Conservation (phyloP, 164 flowering plant genomes). For the Aristolochia contorta region DNA sequence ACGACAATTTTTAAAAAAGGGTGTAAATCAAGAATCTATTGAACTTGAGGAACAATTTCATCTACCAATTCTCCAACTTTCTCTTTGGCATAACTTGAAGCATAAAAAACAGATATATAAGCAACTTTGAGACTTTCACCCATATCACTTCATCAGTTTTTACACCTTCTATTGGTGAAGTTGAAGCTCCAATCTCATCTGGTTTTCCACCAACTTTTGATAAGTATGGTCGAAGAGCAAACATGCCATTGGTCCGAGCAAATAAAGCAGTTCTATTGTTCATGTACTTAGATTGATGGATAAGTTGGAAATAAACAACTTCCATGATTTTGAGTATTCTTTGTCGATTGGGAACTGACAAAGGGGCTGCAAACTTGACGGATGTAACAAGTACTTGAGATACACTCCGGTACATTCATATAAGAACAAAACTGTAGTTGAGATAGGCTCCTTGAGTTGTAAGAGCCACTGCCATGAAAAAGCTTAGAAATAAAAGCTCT, state of each 20-base stretch:
- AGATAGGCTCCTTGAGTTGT: background rate
- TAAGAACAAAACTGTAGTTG: background rate
- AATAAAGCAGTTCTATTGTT: slow-evolving; percentile 8
- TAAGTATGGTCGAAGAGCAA: slow-evolving; percentile 27
- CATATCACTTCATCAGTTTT: slow-evolving; percentile 43
- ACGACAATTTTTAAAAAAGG: slow-evolving; percentile 57
- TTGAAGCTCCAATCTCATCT: slow-evolving; percentile 21
- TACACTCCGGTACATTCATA: background rate
- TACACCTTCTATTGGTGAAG: slow-evolving; percentile 17
- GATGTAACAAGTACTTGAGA: background rate
- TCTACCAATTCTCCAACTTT: slow-evolving; percentile 46
- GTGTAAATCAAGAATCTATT: slow-evolving; percentile 50
- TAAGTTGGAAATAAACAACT: slow-evolving; percentile 1
- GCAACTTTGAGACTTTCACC: slow-evolving; percentile 37
- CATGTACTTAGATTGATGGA: slow-evolving; percentile 8
- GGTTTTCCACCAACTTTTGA: slow-evolving; percentile 20
- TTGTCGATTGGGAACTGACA: background rate
- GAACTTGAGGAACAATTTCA: slow-evolving; percentile 45
- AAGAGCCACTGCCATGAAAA: background rate
- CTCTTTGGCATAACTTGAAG: slow-evolving; percentile 26
- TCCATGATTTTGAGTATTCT: background rate
- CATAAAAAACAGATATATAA: slow-evolving; percentile 46
- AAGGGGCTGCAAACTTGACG: slow-evolving; percentile 2
- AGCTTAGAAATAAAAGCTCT: slow-evolving; percentile 4
- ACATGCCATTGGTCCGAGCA: slow-evolving; percentile 11